Base-by-base conservation (phyloP, 495 filamentous ascomycete genomes). In the Penicillium ochrochloron region DNA sequence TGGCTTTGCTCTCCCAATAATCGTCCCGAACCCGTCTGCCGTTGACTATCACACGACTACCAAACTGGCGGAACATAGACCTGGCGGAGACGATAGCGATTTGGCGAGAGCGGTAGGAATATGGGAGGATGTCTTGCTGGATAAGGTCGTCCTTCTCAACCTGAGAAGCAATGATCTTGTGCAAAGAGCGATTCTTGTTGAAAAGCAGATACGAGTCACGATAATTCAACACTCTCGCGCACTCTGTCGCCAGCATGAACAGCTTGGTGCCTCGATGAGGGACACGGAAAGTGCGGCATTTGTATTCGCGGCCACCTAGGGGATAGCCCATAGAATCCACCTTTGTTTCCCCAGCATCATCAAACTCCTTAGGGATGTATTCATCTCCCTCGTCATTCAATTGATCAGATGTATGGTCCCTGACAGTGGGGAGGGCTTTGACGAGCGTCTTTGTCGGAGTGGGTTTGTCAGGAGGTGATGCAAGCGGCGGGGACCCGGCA, bases 41-140 rank as follows among this genome's bases (percentile, higher is more conserved):
- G 70, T 92, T 90, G 5, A 89, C 86, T 61, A 99, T 96, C 41
- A 99, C 89, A 58, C 96, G 84, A 69, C 93, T 96, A n/a, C 95
- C 95, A 73, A 99, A 99, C 76, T 99, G 95, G 19, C 95, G 89
- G 74, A 98, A 99, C 95, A 99, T 99, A 52, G 95, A 97, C 65
- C 91, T 89, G n/a, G 95, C 95, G 4, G 95, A 97, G 33, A 99
- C 95, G 62, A 99, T 98, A 29, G 95, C 96, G 63, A 98, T 99
- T 77, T 99, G 95, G 44, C 95, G 90, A 8, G 95, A 99, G 23
- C 96, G 87, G 70, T 99, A 99, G 25, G 95, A 98, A 77, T 98
- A 99, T 0, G 96, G 96, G 33, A 99, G 79, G 58, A 98, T 93
- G 70, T 97, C 95, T 76, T 98, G 93, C 60, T 88, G 82, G 39